Evolutionary conservation across 2,329 filamentous ascomycete genomes (phyloP), one percentile per base, ranked within the genome.

Genomic region (Pestalotiopsis sp.): DNA sequence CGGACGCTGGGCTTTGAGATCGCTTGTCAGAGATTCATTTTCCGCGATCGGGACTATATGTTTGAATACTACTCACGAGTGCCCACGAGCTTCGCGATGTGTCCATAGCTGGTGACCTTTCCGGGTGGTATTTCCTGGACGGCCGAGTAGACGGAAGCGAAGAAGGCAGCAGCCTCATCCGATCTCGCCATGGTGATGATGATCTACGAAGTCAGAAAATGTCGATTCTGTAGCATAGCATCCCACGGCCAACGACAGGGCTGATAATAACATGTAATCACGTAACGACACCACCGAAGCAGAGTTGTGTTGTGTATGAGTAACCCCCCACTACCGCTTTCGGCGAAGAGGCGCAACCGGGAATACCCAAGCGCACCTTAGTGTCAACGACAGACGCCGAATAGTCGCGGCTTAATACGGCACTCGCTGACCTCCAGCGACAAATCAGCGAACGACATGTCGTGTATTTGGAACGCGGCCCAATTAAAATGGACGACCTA

Each of bases 41-140:
- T 56, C 64, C 58, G 57, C 36, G 9, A 36, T 9, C 31, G 31
- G 31, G 31, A 3, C 17, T 64, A 38, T 49, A 52, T 57, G 59
- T 68, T n/a, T 45, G 40, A n/a, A 52, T 25, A 23, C 27, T 58
- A 82, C 88, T 76, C 82, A 94, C 92, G 92, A 49, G 89, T 92
- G 59, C 92, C 93, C 9, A 95, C 81, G 4, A 95, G 84, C 69
- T 82, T 84, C 52, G 92, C 92, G 71, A 95, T 94, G 78, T 94
- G 92, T 2, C 93, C 94, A 78, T 98, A 98, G 61, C 89, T 93
- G 1, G 95, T 98, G 57, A 98, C 94, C 77, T 87, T 92, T 70
- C 95, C 95, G 9, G 81, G 77, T 0, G 96, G 95, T 40, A 98
- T 92, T 78, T 97, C 90, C 79, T 95, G 93, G 3, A 98, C 89